Conservation (phyloP, 139 green algal genomes). For the Chlamydomonas schloesseri region DNA sequence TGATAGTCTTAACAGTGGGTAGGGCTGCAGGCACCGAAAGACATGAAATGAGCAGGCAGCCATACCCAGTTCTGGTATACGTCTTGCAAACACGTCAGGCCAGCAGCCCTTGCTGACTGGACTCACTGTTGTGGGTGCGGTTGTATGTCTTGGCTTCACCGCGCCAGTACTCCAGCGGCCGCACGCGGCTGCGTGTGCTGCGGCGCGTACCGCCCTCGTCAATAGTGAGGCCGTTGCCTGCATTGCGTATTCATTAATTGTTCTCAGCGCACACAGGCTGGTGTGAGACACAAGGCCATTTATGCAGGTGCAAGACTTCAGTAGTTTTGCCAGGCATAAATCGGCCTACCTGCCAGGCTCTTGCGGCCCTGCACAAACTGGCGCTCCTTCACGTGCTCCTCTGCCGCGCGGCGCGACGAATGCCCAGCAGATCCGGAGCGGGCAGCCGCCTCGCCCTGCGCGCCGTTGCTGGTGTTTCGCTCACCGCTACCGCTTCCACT, state of each 20-base stretch:
- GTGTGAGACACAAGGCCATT: neutral
- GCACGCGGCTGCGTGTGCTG: conserved; percentile 51
- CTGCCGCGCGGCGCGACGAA: neutral
- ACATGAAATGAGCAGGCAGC: neutral
- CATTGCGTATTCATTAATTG: neutral
- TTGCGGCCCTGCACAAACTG: neutral
- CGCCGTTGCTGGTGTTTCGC: neutral
- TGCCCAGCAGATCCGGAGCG: neutral
- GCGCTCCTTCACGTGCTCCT: neutral
- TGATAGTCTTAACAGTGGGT: conserved; percentile 46
- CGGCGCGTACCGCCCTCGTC: conserved; percentile 52
- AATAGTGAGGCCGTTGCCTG: conserved; percentile 50
- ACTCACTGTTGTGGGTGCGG: conserved; percentile 58
- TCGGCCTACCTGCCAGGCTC: conserved; percentile 3
- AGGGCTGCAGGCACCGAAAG: conserved; percentile 22
- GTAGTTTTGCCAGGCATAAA: too few species aligned
- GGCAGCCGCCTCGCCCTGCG: neutral
- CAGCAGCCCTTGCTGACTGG: too few species aligned
- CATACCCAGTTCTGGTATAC: too few species aligned
- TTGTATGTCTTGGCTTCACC: conserved; percentile 66
- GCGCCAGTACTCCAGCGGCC: conserved; percentile 72
- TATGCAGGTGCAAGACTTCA: too few species aligned
- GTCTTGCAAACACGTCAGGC: too few species aligned
- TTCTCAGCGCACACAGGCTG: neutral
- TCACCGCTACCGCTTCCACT: neutral